Evolutionary conservation across 768 basidiomycete species (phyloP), one percentile per base, ranked within the genome.

Genomic region (Rhodosporidiobolus sp.): DNA sequence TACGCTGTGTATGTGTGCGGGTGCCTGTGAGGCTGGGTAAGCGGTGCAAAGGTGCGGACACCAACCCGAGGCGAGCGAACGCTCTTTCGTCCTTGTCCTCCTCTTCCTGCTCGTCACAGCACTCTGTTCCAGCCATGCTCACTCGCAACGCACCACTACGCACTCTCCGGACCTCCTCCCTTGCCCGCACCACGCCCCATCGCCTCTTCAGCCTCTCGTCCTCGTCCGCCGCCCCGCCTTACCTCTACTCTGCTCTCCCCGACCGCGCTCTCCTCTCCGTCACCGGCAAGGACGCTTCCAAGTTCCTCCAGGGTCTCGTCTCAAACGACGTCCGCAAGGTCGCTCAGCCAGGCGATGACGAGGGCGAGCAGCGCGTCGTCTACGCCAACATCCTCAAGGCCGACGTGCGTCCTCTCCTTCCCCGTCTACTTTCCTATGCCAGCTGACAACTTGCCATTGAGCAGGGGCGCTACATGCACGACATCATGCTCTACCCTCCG

Each of bases 391-490:
- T 79, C 20, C 57, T 79, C 43, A 75, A 77, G 54, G 74, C 77
- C 28, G 72, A 73, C 52, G 77, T 78, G 26, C 57, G 72, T 49
- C 43, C 35, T 11, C 50, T 60, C 34, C 17, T 26, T 1, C 20
- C 17, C 28, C 7, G 14, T 59, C 28, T 28, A 5, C 7, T 50
- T 43, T 17, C 24, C 20, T 43, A 30, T 28, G 17, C 50, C 1
- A 14, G 67, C 49, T 57, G 53, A 63, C 46, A 17, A 8, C n/a
- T 24, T 58, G 55, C 4, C 62, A 14, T 9, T 10, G 10, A 43
- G 24, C 57, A 94, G 93, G 95, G 95, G 52, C 86, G 94, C 79
- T 87, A 98, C 43, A 83, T 96, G 57, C 89, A 93, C 79, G 94
- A 97, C 80, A 82, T 89, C 62, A 94, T 98, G 81, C 84, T 96